Evolutionary conservation across 1,139 yeast species (phyloP).

Genomic region (Yamadazyma taylorii): DNA sequence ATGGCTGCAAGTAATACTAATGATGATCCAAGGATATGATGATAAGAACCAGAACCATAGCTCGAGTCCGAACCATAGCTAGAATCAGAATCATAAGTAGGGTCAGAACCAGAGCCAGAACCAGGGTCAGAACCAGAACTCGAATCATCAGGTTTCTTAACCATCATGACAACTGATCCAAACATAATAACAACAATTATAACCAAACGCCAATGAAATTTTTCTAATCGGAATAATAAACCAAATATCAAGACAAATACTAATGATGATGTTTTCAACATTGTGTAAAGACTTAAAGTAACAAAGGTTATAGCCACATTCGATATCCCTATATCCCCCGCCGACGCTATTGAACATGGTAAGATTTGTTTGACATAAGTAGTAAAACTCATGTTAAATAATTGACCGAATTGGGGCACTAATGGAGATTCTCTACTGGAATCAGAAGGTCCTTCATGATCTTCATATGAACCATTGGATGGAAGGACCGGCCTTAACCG

Average conservation of each 20-base stretch:
- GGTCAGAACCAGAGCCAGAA: conserved; percentile 16
- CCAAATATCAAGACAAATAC: conserved; percentile 89
- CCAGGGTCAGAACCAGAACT: conserved; percentile 17
- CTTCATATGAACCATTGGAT: not conserved
- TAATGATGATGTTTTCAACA: conserved; percentile 82
- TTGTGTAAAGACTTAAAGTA: conserved; percentile 84
- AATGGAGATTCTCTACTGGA: conserved; percentile 15
- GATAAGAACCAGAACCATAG: conserved; percentile 17
- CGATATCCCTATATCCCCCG: conserved; percentile 93
- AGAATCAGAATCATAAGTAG: conserved; percentile 16
- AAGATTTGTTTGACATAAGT: conserved; percentile 56
- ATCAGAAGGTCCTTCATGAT: no score
- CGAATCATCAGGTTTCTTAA: conserved; percentile 35
- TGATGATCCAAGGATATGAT: conserved; percentile 54
- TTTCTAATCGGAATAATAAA: conserved; percentile 73
- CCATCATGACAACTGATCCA: conserved; percentile 85
- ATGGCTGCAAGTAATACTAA: conserved; percentile 77
- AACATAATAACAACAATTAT: conserved; percentile 77
- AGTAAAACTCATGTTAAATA: conserved; percentile 20
- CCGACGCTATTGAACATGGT: conserved; percentile 86
- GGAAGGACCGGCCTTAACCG: conserved; percentile 33
- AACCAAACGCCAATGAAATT: conserved; percentile 62
- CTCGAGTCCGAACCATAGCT: conserved; percentile 7
- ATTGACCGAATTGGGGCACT: conserved; percentile 46
- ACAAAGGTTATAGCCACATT: conserved; percentile 79